A percentile compares a stretch with the other conserved stretches of the same genome.
phyloP scores from a whole-genome alignment of 2,329 filamentous ascomycete species.

The Fusarium heterosporum region DNA sequence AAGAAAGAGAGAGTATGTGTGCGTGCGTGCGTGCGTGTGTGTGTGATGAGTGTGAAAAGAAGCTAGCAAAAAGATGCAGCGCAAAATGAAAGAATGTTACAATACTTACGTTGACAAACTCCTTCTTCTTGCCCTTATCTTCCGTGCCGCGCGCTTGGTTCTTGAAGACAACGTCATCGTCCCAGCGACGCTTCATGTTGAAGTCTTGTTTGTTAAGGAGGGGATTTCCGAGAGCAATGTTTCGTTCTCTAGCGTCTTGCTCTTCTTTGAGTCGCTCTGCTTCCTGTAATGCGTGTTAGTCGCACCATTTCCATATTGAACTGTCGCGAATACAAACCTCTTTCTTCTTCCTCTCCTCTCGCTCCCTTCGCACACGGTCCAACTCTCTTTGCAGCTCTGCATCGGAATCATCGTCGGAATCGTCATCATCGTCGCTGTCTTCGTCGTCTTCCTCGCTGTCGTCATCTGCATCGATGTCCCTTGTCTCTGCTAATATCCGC shows the following conservation, averaged over 20 bases:
- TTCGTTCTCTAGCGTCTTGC: constrained; percentile 83
- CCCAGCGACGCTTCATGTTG: constrained; percentile 92
- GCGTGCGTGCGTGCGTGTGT: too few species aligned
- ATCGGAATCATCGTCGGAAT: constrained; percentile 66
- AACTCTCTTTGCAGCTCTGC: constrained; percentile 92
- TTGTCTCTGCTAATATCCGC: constrained; percentile 86
- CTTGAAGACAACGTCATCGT: constrained; percentile 99
- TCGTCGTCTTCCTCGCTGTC: constrained; percentile 71
- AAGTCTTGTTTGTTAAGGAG: constrained; percentile 90
- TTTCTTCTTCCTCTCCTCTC: constrained; percentile 58
- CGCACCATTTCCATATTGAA: not conserved
- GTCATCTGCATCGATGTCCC: constrained; percentile 85
- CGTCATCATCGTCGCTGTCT: constrained; percentile 60
- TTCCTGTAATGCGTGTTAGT: constrained; percentile 64
- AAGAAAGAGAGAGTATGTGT: not conserved
- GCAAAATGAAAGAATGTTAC: constrained; percentile 3
- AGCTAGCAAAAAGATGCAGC: not conserved
- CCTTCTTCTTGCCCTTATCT: constrained; percentile 86
- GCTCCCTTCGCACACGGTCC: constrained; percentile 89
- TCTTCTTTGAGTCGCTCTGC: constrained; percentile 83
- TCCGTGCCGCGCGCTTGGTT: constrained; percentile 97
- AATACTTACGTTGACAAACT: constrained; percentile 89
- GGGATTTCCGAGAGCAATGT: constrained; percentile 93
- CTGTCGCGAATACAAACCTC: constrained; percentile 45
- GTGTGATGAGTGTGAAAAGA: too few species aligned